These are phyloP conservation scores for Hyphopichia burtonii DNA, from an alignment of 1,139 yeast genomes.

Conservation along the genomic window DNA sequence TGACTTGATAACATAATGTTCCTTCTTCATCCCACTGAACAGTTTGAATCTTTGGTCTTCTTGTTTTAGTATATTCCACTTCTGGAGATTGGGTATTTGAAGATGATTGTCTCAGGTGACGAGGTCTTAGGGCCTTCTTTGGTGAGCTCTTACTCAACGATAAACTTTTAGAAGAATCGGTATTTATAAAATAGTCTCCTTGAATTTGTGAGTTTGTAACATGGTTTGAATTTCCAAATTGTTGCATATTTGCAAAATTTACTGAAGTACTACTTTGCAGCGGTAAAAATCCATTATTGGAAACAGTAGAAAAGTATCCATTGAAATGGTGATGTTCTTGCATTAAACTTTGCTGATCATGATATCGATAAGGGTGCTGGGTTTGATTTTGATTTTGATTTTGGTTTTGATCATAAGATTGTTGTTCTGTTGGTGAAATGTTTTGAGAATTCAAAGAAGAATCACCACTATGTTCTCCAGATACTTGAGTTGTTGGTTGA, in stretches of 20 bases:
- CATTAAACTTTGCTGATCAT: no score
- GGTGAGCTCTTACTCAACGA: background rate
- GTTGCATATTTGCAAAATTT: background rate
- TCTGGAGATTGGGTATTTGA: conserved; percentile 10
- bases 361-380: no score
- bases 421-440: background rate
- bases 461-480: background rate
- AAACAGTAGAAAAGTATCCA: no score
- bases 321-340: no score
- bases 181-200: background rate
- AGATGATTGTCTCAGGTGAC: conserved; percentile 16
- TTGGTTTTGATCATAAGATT: background rate
- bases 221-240: background rate
- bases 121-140: background rate
- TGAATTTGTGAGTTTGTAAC: background rate
- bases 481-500: background rate
- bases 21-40: conserved; percentile 49
- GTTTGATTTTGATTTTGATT: background rate
- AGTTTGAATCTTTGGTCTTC: conserved; percentile 44
- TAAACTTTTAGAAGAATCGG: background rate
- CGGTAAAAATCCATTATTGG: background rate
- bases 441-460: background rate
- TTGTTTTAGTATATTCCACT: conserved; percentile 14
- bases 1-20: conserved; percentile 50
- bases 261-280: background rate